Evolutionary conservation across 352 stramenopile genomes (phyloP), one percentile per base, ranked within the genome.

Genomic region (Peronospora farinosa): DNA sequence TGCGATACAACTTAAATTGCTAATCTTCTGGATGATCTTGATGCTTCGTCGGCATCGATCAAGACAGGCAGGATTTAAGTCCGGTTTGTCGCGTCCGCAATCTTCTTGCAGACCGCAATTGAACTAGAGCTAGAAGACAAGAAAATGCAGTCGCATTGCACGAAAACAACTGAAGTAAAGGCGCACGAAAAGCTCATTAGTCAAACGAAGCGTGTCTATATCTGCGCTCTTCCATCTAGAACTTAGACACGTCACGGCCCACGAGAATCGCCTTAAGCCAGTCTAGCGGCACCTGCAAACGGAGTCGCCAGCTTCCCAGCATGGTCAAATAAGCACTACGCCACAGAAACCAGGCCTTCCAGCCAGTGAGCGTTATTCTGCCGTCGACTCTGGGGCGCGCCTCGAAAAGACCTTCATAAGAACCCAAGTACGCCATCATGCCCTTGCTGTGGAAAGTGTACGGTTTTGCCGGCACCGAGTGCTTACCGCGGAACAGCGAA

Each of bases 181-280:
- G 43, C 38, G 40, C 42, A 59, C 5, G 16, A 12, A 35, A 21
- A 12, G 19, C 37, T 52, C 39, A 48, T 40, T 47, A 37, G 25
- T 54, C 8, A 49, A 45, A 32, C 45, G 6, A 38, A 45, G 33
- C 30, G 51, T 35, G 35, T 38, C 21, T 2, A 28, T 37, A 40
- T 12, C 7, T 50, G 35, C 17, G 28, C 2, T 28, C n/a, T 12
- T 37, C 40, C 32, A 8, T 28, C 43, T 59, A 94, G 49, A 98
- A 98, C 40, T 88, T 79, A 12, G 77, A 95, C 54, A 98, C 95
- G 55, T 98, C 95, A 54, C 96, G 75, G 2, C 96, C 96, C 50
- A 98, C 97, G 11, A 98, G 58, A n/a, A 97, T 78, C 12, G 85
- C 78, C 74, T 98, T 98, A 59, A 98, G 89, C 95, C 95, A 98